A percentile compares a stretch with the other conserved stretches of the same genome.
phyloP scores from a whole-genome alignment of 257 asterid species.

The Vinca minor region DNA sequence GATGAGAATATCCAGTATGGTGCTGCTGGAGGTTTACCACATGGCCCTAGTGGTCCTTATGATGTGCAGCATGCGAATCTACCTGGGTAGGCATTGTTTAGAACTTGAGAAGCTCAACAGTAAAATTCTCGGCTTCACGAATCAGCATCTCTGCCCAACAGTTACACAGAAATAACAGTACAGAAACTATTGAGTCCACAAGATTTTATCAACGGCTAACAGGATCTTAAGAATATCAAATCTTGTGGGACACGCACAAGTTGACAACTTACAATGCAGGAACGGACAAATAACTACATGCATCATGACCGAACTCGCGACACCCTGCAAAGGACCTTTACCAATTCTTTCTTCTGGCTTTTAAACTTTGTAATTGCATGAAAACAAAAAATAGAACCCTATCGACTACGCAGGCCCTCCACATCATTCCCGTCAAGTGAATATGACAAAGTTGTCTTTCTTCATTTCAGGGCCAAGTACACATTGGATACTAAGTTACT shows the following conservation, averaged over 20 bases:
- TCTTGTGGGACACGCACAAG: not conserved
- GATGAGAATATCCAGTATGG: slow-evolving; percentile 23
- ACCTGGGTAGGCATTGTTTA: slow-evolving; percentile 10
- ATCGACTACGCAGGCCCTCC: too few species aligned
- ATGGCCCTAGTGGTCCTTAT: slow-evolving; percentile 21
- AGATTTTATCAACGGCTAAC: not conserved
- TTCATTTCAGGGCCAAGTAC: too few species aligned
- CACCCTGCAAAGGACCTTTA: too few species aligned
- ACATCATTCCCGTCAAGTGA: too few species aligned
- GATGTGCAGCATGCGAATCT: slow-evolving; percentile 18
- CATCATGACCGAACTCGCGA: not conserved
- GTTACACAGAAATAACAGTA: not conserved
- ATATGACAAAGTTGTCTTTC: too few species aligned
- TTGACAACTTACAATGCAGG: not conserved
- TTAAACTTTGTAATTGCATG: too few species aligned
- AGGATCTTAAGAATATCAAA: not conserved
- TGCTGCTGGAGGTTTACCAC: slow-evolving; percentile 20
- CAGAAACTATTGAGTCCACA: not conserved
- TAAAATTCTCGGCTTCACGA: not conserved
- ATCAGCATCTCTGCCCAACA: not conserved
- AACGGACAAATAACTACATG: not conserved
- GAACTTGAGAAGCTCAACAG: not conserved
- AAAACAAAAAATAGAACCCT: too few species aligned
- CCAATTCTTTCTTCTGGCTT: too few species aligned
- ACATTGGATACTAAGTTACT: too few species aligned